phyloP scores from a whole-genome alignment of 768 basidiomycete genomes.

The Hebeloma cylindrosporum region DNA sequence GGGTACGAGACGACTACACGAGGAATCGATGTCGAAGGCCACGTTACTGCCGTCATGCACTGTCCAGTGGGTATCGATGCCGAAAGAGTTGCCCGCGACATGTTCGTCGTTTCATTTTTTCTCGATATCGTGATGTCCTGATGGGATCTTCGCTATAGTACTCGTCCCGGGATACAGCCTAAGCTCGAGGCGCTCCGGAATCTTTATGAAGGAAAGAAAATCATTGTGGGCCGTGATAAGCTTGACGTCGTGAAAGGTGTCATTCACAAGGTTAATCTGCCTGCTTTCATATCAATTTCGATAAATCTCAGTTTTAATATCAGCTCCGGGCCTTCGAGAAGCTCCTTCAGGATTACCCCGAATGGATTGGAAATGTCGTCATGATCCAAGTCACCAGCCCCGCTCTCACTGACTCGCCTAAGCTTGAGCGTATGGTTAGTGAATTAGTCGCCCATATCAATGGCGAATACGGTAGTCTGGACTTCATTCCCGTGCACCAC shows the following conservation, averaged over 20 bases:
- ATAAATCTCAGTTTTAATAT: background rate
- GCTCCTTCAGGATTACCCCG: slow-evolving; percentile 87
- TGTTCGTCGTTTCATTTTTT: slow-evolving; percentile 40
- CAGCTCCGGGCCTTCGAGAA: slow-evolving; percentile 95
- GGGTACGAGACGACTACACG: slow-evolving; percentile 81
- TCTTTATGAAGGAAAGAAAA: slow-evolving; percentile 95
- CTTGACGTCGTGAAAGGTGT: slow-evolving; percentile 98
- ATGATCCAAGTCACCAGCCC: slow-evolving; percentile 94
- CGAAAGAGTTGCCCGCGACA: slow-evolving; percentile 80
- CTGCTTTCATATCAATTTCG: background rate
- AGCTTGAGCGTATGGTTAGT: slow-evolving; percentile 90
- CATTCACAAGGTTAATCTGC: slow-evolving; percentile 74
- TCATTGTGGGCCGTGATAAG: slow-evolving; percentile 96
- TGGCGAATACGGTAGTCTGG: slow-evolving; percentile 89
- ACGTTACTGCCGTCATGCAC: slow-evolving; percentile 78
- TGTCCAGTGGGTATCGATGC: slow-evolving; percentile 97
- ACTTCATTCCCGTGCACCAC: slow-evolving; percentile 97
- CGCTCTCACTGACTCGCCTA: slow-evolving; percentile 87
- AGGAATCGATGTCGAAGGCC: slow-evolving; percentile 85
- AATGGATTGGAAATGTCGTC: slow-evolving; percentile 91
- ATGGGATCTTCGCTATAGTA: slow-evolving; percentile 33
- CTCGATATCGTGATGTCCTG: background rate
- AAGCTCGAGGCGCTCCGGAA: slow-evolving; percentile 82
- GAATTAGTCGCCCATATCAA: slow-evolving; percentile 95
- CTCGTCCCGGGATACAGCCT: slow-evolving; percentile 81